Percentiles rank a stretch among this genome's conserved stretches.
Conservation (phyloP, 2,329 filamentous ascomycete genomes). For the Colletotrichum sojae region DNA sequence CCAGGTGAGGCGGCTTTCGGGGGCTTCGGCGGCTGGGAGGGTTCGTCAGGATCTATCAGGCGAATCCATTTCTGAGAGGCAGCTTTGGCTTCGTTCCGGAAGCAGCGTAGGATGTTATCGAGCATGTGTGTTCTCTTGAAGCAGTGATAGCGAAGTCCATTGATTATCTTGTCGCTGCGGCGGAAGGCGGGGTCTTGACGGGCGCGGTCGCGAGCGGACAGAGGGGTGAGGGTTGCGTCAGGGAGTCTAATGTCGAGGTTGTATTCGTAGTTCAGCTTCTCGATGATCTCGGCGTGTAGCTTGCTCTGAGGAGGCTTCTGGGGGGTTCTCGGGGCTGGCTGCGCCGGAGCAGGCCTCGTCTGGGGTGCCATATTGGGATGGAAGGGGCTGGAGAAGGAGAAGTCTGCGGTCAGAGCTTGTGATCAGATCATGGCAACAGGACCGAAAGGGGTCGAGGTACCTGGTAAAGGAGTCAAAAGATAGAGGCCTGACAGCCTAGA, state of each 20-base stretch:
- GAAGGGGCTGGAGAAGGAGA: neutral
- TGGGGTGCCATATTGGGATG: slow-evolving; percentile 17
- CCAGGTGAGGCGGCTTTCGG: slow-evolving; percentile 13
- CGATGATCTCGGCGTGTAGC: slow-evolving; percentile 7
- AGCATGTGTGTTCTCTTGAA: neutral
- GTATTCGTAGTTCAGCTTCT: slow-evolving; percentile 36
- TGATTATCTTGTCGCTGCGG: slow-evolving; percentile 17
- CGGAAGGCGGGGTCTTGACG: slow-evolving; percentile 6
- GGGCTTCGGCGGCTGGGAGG: neutral
- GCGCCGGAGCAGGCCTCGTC: neutral
- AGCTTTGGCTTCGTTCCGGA: slow-evolving; percentile 23
- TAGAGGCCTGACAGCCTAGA: neutral
- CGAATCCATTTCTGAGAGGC: slow-evolving; percentile 27
- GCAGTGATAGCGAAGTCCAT: slow-evolving; percentile 16
- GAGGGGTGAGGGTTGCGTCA: slow-evolving; percentile 14
- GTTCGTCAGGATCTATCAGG: neutral
- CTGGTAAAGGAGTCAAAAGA: too few species aligned
- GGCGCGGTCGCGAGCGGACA: neutral
- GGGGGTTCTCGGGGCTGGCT: slow-evolving; percentile 21
- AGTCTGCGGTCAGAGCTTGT: neutral
- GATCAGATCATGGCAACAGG: neutral
- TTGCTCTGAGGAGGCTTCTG: slow-evolving; percentile 11
- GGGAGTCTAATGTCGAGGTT: slow-evolving; percentile 28
- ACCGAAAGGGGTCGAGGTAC: neutral
- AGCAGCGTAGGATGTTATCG: slow-evolving; percentile 15